Conservation (phyloP, 2,329 filamentous ascomycete species). For the Xylogone sp. region DNA sequence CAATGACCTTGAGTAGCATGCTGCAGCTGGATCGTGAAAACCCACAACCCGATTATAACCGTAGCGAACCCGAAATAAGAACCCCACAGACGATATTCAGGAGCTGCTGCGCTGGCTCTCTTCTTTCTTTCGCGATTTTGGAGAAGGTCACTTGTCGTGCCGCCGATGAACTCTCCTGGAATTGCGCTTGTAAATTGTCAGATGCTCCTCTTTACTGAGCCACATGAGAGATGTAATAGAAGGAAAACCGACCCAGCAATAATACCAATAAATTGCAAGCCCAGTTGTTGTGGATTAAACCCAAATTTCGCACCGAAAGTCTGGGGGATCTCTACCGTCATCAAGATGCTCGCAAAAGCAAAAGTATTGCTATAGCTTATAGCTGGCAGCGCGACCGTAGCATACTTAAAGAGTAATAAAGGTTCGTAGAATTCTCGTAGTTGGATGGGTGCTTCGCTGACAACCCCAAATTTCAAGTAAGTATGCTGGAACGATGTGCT, state of each 20-base stretch:
- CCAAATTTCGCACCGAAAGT: constrained; percentile 51
- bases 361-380: constrained; percentile 54
- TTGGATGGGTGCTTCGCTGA: constrained; percentile 29
- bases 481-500: neutral
- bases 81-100: constrained; percentile 55
- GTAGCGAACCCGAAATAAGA: constrained; percentile 49
- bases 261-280: constrained; percentile 53
- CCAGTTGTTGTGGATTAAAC: constrained; percentile 53
- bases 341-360: constrained; percentile 47
- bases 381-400: constrained; percentile 46
- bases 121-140: constrained; percentile 36
- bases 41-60: constrained; percentile 46
- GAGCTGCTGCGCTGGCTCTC: no score
- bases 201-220: no score
- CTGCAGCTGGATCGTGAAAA: constrained; percentile 49
- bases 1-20: constrained; percentile 39
- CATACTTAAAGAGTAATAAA: constrained; percentile 36
- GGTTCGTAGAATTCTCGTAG: constrained; percentile 52
- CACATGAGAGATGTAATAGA: no score
- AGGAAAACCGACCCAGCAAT: constrained; percentile 55
- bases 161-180: constrained; percentile 56
- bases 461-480: constrained; percentile 15
- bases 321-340: constrained; percentile 56
- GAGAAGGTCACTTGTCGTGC: constrained; percentile 44
- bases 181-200: no score